Percentiles rank a stretch among this genome's conserved stretches.
These are phyloP conservation scores for Phytophthora melonis DNA, from an alignment of 352 stramenopile genomes.

Conservation along the genomic window DNA sequence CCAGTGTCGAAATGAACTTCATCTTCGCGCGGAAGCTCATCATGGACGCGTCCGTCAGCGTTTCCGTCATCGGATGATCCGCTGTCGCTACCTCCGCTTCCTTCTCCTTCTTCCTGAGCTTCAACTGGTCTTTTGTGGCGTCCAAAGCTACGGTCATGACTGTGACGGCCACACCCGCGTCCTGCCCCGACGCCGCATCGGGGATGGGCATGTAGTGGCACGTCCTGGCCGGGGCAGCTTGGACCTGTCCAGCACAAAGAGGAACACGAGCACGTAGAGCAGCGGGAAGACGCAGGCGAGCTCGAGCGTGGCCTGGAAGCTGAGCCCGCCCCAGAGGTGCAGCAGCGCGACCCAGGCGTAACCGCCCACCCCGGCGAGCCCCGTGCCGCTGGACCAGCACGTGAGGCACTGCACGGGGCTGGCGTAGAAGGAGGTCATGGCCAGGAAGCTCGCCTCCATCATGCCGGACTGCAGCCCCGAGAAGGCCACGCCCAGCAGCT, in stretches of 20 bases:
- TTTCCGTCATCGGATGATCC: neutral
- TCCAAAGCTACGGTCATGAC: slow-evolving; percentile 5
- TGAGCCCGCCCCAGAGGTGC: slow-evolving; percentile 70
- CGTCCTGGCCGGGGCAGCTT: slow-evolving; percentile 45
- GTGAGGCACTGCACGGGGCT: slow-evolving; percentile 80
- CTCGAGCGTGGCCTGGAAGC: slow-evolving; percentile 70
- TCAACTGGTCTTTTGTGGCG: slow-evolving; percentile 20
- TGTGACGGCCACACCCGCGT: slow-evolving; percentile 11
- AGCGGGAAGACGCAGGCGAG: slow-evolving; percentile 71
- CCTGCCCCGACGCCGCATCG: slow-evolving; percentile 27
- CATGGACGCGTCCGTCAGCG: slow-evolving; percentile 32
- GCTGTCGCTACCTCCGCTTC: slow-evolving; percentile 7
- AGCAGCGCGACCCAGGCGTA: slow-evolving; percentile 91
- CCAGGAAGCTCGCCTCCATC: slow-evolving; percentile 92
- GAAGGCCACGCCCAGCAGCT: slow-evolving; percentile 92
- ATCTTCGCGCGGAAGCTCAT: slow-evolving; percentile 71
- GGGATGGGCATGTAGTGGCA: slow-evolving; percentile 56
- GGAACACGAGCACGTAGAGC: slow-evolving; percentile 71
- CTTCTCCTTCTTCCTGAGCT: slow-evolving; percentile 25
- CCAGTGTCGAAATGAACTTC: slow-evolving; percentile 82
- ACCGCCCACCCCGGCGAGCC: slow-evolving; percentile 91
- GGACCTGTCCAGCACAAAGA: slow-evolving; percentile 65
- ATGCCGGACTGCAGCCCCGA: slow-evolving; percentile 88
- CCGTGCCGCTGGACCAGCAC: slow-evolving; percentile 94
- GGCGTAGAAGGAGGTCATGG: slow-evolving; percentile 87